Conservation (phyloP, 805 yeast genomes). For the Sporopachydermia quercuum region DNA sequence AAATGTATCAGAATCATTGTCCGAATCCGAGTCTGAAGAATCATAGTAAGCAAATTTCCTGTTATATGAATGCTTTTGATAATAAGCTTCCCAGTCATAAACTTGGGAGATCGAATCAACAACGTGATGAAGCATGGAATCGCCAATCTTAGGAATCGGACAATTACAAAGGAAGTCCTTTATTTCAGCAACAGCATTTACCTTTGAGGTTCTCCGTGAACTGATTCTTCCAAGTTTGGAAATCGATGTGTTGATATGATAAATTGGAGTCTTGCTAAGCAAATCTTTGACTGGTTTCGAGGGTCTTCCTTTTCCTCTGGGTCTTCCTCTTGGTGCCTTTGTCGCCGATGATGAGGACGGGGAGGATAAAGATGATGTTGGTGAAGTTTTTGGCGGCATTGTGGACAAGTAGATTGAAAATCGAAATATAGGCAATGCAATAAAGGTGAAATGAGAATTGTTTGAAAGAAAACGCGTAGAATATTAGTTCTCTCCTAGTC, state of each 20-base stretch:
- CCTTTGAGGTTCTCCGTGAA: neutral
- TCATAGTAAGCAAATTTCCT: conserved; percentile 3
- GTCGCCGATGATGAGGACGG: too few species aligned
- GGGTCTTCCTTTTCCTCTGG: too few species aligned
- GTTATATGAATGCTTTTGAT: conserved; percentile 1
- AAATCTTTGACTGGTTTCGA: too few species aligned
- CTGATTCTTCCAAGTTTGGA: neutral
- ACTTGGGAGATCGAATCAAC: conserved; percentile 5
- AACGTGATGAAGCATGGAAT: conserved; percentile 3
- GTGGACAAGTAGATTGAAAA: too few species aligned
- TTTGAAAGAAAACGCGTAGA: too few species aligned
- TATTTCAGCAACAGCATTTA: neutral
- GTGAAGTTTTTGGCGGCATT: too few species aligned
- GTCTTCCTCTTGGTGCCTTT: too few species aligned
- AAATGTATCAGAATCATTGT: conserved; percentile 5
- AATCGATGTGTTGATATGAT: neutral
- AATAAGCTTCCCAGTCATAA: conserved; percentile 7
- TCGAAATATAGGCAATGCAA: too few species aligned
- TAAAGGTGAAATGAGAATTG: too few species aligned
- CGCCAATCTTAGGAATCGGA: conserved; percentile 3
- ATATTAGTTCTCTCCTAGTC: too few species aligned
- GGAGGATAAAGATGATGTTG: too few species aligned
- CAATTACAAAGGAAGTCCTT: conserved; percentile 2
- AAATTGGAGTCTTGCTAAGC: neutral
- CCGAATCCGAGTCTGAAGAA: neutral